A percentile compares a stretch with the other conserved stretches of the same genome.
These are phyloP conservation scores for Starmerella vaccinii DNA, from an alignment of 805 yeast species.

Conservation along the genomic window DNA sequence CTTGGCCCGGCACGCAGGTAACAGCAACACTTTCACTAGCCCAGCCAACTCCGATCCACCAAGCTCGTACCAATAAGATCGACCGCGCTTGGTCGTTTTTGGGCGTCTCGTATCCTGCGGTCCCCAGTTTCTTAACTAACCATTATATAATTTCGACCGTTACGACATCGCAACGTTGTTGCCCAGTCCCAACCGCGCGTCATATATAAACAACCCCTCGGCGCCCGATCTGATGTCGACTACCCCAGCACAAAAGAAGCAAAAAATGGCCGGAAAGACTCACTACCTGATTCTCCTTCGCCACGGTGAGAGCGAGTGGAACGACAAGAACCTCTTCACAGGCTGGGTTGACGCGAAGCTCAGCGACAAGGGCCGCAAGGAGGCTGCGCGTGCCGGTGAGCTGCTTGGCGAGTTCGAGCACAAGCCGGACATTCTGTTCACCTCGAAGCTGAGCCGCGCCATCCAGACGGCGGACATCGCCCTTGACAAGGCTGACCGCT, in stretches of 20 bases:
- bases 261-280: constrained; percentile 22
- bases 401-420: constrained; percentile 77
- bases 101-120: background rate
- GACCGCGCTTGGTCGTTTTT: background rate
- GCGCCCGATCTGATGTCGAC: background rate
- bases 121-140: background rate
- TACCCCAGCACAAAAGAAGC: constrained; percentile 13
- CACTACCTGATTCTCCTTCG: constrained; percentile 78
- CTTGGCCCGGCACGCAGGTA: too few relatives aligned
- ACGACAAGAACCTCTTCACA: constrained; percentile 93
- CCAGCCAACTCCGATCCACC: too few relatives aligned
- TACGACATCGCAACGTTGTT: constrained; percentile 6
- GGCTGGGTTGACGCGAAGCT: constrained; percentile 96
- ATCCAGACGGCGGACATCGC: constrained; percentile 97
- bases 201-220: constrained; percentile 1
- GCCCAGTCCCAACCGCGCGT: background rate
- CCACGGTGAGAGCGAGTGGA: constrained; percentile 99
- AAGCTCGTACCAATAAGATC: background rate
- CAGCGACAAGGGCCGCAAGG: constrained; percentile 74
- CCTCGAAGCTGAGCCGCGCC: constrained; percentile 87
- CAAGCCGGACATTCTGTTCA: constrained; percentile 78
- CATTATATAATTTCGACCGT: constrained; percentile 6
- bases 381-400: constrained; percentile 90
- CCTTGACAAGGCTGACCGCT: constrained; percentile 74
- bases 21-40: too few relatives aligned